Percentiles rank a stretch among this genome's conserved stretches.
Conservation (phyloP, 495 filamentous ascomycete species). For the Neurospora discreta region DNA sequence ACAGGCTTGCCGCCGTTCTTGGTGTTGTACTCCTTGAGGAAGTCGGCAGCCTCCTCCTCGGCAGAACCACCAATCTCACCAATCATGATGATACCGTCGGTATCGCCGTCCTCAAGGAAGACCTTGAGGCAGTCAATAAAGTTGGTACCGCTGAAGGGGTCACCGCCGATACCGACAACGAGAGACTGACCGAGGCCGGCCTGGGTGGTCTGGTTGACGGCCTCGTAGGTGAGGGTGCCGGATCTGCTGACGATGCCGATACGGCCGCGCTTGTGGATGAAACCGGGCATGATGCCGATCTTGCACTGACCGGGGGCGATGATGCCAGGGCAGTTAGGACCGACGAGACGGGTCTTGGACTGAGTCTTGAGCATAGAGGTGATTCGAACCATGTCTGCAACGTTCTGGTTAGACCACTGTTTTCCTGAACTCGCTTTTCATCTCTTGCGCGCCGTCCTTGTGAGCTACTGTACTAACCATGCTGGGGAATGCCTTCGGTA, state of each 20-base stretch:
- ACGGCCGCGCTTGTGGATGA: slow-evolving; percentile 98
- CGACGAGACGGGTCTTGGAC: slow-evolving; percentile 89
- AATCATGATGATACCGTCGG: slow-evolving; percentile 99
- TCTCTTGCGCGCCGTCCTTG: neutral
- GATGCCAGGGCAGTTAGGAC: slow-evolving; percentile 97
- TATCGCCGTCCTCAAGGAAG: slow-evolving; percentile 92
- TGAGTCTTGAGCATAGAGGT: slow-evolving; percentile 97
- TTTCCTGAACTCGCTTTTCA: neutral
- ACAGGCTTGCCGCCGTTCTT: slow-evolving; percentile 77
- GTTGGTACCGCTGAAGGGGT: slow-evolving; percentile 98
- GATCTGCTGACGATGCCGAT: slow-evolving; percentile 98
- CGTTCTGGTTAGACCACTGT: slow-evolving; percentile 4
- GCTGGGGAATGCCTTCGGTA: slow-evolving; percentile 96
- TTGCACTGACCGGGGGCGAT: slow-evolving; percentile 98
- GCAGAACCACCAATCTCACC: slow-evolving; percentile 97
- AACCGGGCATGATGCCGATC: slow-evolving; percentile 99
- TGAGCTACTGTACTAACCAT: slow-evolving; percentile 46
- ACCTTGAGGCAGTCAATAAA: slow-evolving; percentile 98
- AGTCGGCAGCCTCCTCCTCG: slow-evolving; percentile 93
- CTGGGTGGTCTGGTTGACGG: slow-evolving; percentile 98
- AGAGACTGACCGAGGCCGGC: slow-evolving; percentile 95
- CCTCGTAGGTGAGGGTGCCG: slow-evolving; percentile 97
- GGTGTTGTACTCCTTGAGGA: slow-evolving; percentile 82
- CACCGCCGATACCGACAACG: slow-evolving; percentile 95
- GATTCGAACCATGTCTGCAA: slow-evolving; percentile 93